phyloP scores from a whole-genome alignment of 2,329 filamentous ascomycete species.

The Aspergillus glaucus region DNA sequence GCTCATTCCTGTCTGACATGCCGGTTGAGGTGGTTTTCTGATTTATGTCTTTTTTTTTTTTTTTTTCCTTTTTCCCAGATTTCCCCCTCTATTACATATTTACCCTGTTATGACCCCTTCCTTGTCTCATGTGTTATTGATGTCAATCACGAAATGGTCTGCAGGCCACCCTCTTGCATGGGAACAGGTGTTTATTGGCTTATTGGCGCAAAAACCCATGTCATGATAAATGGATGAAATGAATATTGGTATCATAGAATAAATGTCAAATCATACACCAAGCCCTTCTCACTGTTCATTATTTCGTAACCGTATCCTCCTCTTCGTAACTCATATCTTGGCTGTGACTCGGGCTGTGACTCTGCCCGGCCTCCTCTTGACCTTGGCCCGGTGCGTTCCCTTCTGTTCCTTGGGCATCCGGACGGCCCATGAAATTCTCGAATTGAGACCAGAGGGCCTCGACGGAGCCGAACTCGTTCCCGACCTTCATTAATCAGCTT shows the following conservation, averaged over 20 bases:
- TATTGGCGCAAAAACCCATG: constrained; percentile 19
- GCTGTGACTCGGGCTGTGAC: background rate
- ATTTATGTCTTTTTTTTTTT: constrained; percentile 12
- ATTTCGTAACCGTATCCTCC: background rate
- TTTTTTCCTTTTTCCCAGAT: constrained; percentile 14
- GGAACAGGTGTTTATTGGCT: constrained; percentile 33
- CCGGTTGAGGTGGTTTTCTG: constrained; percentile 16
- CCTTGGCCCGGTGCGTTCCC: constrained; percentile 8
- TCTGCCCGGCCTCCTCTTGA: constrained; percentile 3
- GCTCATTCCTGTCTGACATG: background rate
- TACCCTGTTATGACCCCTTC: constrained; percentile 2
- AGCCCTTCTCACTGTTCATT: background rate
- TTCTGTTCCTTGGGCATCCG: constrained; percentile 35
- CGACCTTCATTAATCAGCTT: constrained; percentile 52
- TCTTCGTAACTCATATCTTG: background rate
- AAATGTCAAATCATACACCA: background rate
- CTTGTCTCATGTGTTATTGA: constrained; percentile 15
- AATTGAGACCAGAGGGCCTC: constrained; percentile 97
- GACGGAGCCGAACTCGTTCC: constrained; percentile 95
- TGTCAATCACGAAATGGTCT: constrained; percentile 27
- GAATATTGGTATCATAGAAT: background rate
- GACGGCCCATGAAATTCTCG: constrained; percentile 86
- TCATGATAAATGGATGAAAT: background rate
- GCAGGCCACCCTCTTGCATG: constrained; percentile 28
- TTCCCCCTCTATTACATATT: constrained; percentile 9